Evolutionary conservation across 331 rosid genomes (phyloP).

Genomic region (Pyracantha coccinea): DNA sequence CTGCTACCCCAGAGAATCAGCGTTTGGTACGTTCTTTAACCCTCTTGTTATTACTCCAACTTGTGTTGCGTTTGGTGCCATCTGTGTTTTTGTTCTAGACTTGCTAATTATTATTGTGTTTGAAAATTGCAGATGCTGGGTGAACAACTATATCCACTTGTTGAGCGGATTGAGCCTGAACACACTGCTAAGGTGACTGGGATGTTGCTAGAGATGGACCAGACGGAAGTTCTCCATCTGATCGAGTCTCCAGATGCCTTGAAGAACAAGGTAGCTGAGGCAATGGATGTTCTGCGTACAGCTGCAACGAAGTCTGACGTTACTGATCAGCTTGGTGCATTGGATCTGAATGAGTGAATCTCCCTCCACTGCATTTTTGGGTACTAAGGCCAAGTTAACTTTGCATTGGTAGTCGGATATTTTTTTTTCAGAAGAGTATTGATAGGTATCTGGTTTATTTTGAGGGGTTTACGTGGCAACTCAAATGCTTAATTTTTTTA

Average conservation of each 20-base stretch:
- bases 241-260: conserved; percentile 81
- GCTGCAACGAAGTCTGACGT: conserved; percentile 51
- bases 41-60: not conserved
- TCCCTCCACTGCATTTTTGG: not conserved
- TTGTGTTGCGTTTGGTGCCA: not conserved
- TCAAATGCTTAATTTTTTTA: no score
- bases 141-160: conserved; percentile 82
- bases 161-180: conserved; percentile 48
- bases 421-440: not conserved
- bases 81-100: not conserved
- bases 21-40: conserved; percentile 37
- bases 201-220: conserved; percentile 94
- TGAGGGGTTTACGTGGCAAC: no score
- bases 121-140: conserved; percentile 57
- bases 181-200: conserved; percentile 78
- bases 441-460: not conserved
- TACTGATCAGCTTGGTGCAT: conserved; percentile 43
- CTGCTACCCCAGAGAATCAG: conserved; percentile 71
- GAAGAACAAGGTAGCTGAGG: conserved; percentile 77
- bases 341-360: conserved; percentile 43
- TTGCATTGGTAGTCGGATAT: not conserved
- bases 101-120: not conserved
- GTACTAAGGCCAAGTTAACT: not conserved
- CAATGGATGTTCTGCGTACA: conserved; percentile 66
- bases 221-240: conserved; percentile 87